A percentile compares a stretch with the other conserved stretches of the same genome.
Conservation (phyloP, 1,139 yeast species). For the Protomyces macrosporus region DNA sequence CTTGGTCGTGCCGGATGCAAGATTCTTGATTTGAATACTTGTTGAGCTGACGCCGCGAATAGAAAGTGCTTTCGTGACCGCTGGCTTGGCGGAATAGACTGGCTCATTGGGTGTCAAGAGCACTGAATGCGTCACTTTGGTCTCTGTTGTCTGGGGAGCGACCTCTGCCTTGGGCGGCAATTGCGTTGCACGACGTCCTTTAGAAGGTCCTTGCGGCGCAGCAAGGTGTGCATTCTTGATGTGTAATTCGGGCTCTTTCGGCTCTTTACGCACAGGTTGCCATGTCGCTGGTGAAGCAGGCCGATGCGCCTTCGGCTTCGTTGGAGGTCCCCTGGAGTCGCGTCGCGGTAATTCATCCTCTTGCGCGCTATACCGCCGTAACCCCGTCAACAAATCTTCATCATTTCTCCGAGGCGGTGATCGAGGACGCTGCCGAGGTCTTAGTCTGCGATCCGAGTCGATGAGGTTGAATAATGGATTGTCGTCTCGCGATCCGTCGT, state of each 20-base stretch:
- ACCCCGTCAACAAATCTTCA: background rate
- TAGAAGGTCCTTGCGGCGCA: background rate
- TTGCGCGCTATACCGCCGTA: background rate
- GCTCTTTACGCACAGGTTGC: background rate
- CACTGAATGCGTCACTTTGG: background rate
- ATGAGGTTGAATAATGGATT: background rate
- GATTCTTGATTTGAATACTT: constrained; percentile 7
- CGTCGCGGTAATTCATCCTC: background rate
- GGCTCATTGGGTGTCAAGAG: background rate
- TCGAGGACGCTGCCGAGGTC: background rate
- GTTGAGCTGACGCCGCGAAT: constrained; percentile 22
- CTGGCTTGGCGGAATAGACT: background rate
- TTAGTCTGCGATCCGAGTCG: background rate
- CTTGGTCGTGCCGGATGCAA: constrained; percentile 20
- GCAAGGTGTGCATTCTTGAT: background rate
- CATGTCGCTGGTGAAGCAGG: background rate
- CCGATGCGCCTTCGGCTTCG: too few relatives aligned
- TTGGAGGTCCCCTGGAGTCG: background rate
- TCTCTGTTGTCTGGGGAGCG: background rate
- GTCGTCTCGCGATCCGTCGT: background rate
- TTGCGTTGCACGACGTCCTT: background rate
- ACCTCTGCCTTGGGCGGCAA: background rate
- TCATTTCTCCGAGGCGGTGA: background rate
- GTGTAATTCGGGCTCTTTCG: background rate
- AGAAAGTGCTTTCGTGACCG: background rate